Evolutionary conservation across 352 stramenopile species (phyloP).

Genomic region (Aphanomyces stellatus): DNA sequence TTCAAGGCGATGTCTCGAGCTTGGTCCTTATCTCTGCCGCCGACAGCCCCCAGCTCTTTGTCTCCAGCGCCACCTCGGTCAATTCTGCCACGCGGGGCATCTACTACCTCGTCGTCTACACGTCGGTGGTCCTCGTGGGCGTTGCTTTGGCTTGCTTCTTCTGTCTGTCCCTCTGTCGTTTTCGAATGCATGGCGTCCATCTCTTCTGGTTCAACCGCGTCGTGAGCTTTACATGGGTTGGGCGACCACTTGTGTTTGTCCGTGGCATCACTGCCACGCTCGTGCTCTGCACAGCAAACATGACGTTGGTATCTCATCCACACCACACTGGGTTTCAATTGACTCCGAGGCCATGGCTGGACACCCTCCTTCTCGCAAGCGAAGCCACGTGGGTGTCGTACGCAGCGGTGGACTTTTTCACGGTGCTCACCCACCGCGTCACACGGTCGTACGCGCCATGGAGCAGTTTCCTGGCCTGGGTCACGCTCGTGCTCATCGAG

Average conservation of each 20-base stretch:
- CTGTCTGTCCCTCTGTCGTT: no score
- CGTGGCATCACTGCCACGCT: not conserved
- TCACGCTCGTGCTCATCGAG: not conserved
- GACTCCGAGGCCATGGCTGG: not conserved
- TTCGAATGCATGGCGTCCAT: no score
- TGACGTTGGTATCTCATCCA: not conserved
- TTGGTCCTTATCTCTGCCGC: not conserved
- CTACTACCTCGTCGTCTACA: not conserved
- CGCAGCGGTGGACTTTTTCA: not conserved
- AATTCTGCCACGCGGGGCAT: not conserved
- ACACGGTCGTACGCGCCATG: not conserved
- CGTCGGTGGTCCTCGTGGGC: no score
- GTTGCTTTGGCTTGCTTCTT: no score
- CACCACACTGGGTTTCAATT: not conserved
- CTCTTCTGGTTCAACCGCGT: not conserved
- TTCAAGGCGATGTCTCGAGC: not conserved
- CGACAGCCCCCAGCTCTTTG: no score
- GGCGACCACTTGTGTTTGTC: not conserved
- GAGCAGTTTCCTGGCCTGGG: not conserved
- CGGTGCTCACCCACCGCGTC: not conserved
- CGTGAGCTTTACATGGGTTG: not conserved
- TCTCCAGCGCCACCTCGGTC: not conserved
- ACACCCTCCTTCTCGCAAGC: not conserved
- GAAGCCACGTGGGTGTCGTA: not conserved
- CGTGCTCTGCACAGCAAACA: not conserved